phyloP scores from a whole-genome alignment of 139 green algal species.

The Tetradesmus lagerheimii region DNA sequence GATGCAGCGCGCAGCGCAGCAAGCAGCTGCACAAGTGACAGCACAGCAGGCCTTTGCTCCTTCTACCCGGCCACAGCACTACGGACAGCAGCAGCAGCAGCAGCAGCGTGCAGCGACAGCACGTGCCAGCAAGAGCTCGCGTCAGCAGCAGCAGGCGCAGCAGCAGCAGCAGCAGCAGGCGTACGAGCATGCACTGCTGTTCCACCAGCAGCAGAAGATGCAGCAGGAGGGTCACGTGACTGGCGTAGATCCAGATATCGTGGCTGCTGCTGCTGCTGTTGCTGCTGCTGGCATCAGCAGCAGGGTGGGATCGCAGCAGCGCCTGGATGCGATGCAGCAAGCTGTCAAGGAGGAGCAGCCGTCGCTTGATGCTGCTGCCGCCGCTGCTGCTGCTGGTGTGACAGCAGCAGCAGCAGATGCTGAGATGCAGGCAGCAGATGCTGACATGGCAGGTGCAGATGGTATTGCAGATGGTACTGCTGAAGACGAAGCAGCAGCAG shows the following conservation, averaged over 20 bases:
- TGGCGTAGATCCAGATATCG: constrained; percentile 5
- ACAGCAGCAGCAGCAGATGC: neutral
- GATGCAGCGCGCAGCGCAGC: constrained; percentile 15
- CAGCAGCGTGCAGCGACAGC: neutral
- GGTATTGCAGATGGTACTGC: neutral
- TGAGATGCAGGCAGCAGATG: neutral
- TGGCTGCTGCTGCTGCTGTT: constrained; percentile 2
- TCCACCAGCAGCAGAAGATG: neutral
- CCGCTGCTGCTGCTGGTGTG: neutral
- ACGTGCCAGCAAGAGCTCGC: neutral
- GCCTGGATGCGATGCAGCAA: neutral
- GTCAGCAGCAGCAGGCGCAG: neutral
- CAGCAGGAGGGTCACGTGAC: neutral
- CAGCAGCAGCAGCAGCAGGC: constrained; percentile 20
- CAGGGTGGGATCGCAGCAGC: neutral
- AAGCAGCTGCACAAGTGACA: constrained; percentile 4
- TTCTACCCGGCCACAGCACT: neutral
- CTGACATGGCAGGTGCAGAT: neutral
- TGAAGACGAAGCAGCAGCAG: neutral
- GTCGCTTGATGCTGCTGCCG: neutral
- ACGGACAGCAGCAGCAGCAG: neutral
- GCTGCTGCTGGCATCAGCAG: neutral
- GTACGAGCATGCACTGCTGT: neutral
- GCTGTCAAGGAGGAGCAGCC: neutral
- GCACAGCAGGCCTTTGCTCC: neutral